Conservation (phyloP, 2,329 filamentous ascomycete species). For the Microdochium trichocladiopsis region DNA sequence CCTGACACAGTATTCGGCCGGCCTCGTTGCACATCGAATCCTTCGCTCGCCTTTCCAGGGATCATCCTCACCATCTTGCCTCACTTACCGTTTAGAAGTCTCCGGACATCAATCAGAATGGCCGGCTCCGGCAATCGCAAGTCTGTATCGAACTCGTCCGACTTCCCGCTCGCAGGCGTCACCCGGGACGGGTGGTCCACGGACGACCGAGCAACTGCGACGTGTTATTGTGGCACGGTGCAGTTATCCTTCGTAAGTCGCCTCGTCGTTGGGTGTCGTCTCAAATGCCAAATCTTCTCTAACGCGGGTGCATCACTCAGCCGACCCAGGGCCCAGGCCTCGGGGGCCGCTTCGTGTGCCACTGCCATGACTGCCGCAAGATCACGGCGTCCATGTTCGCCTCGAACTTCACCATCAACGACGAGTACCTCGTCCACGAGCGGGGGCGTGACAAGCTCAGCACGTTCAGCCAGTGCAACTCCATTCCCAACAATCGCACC, state of each 20-base stretch:
- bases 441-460: conserved; percentile 45
- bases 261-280: too few species aligned
- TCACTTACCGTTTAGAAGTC: too few species aligned
- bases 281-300: too few species aligned
- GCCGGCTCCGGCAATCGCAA: conserved; percentile 1
- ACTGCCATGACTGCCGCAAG: conserved; percentile 56
- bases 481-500: conserved; percentile 33
- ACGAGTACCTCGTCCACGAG: conserved; percentile 31
- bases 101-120: too few species aligned
- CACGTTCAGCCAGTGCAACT: conserved; percentile 34
- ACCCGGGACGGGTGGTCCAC: conserved; percentile 35
- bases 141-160: conserved; percentile 3
- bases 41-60: too few species aligned
- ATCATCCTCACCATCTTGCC: too few species aligned
- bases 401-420: conserved; percentile 37
- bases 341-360: conserved; percentile 45
- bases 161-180: conserved; percentile 29
- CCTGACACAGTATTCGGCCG: too few species aligned
- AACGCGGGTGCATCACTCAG: conserved; percentile 21
- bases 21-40: too few species aligned
- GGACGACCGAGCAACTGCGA: conserved; percentile 43
- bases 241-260: conserved; percentile 43
- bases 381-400: conserved; percentile 57
- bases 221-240: conserved; percentile 50
- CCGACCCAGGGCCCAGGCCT: conserved; percentile 37